Evolutionary conservation across 108 stramenopile species (phyloP), one percentile per base, ranked within the genome.

Genomic region (Craspedostauros australis): DNA sequence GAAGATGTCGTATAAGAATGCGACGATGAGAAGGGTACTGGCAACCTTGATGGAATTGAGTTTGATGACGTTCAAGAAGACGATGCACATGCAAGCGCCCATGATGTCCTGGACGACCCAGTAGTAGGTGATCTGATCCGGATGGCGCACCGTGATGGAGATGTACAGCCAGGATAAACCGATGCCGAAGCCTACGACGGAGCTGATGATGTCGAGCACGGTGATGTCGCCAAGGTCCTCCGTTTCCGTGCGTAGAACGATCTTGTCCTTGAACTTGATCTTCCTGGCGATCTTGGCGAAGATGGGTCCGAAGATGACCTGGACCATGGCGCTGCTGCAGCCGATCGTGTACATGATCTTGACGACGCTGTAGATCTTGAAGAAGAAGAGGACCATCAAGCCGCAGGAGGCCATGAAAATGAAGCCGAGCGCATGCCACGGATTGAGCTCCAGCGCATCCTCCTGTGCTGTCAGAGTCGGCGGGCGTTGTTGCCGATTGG

Each of bases 41-140:
- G 93, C 94, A 15, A 96, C 88, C 70, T 74, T 81, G 36, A 88
- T 76, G 23, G 54, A 72, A 41, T 84, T 80, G 53, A 96, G 73
- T 49, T 80, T 76, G 46, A 96, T 77, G 6, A 87, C 18, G 21
- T 71, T 46, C 54, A 96, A 53, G 34, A 96, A 85, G 14, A 79
- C 38, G 43, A 91, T 77, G 76, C 93, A 95, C 54, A 91, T 85
- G 70, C 84, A 84, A 12, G 78, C 48, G 6, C 96, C 94, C 57
- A 96, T 72, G 28, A 94, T 60, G 53, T 96, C 77, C 66, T 95
- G 94, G 8, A 86, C 45, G n/a, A 91, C 41, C 96, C 96, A 96
- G 55, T 63, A 91, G 46, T 80, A 86, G 2, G 68, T 38, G 30
- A 39, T 30, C 19, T 79, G 56, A 2, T 52, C 57, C 16, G 84